These are phyloP conservation scores for Hanseniaspora hatyaiensis DNA, from an alignment of 805 yeast genomes.

Conservation along the genomic window DNA sequence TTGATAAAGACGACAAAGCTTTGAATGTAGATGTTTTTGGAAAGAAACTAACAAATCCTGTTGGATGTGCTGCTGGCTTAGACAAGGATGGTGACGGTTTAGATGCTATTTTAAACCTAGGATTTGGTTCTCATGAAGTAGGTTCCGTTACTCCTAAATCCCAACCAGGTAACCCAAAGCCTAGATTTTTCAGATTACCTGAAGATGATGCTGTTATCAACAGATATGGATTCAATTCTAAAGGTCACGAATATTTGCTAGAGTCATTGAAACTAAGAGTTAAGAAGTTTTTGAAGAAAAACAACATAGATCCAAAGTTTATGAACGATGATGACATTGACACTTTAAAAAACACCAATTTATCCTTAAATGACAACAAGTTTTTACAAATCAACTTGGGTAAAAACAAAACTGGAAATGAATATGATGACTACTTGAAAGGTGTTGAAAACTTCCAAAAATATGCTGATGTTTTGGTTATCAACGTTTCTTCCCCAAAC, in stretches of 20 bases:
- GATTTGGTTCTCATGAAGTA: conserved; percentile 82
- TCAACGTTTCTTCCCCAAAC: conserved; percentile 90
- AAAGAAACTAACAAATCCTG: conserved; percentile 52
- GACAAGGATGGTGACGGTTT: conserved; percentile 90
- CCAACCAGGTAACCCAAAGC: conserved; percentile 90
- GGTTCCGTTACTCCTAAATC: conserved; percentile 89
- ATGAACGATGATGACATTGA: conserved; percentile 20
- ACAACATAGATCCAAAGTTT: conserved; percentile 19
- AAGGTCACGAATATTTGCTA: conserved; percentile 68
- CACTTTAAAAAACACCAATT: conserved; percentile 20
- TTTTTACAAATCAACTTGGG: conserved; percentile 78
- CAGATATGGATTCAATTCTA: conserved; percentile 88
- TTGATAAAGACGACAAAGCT: conserved; percentile 40
- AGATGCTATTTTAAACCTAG: conserved; percentile 63
- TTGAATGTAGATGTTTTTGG: conserved; percentile 58
- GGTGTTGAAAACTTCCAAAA: conserved; percentile 78
- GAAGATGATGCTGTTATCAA: conserved; percentile 84
- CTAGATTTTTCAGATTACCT: conserved; percentile 77
- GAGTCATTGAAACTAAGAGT: conserved; percentile 58
- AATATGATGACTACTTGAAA: conserved; percentile 67
- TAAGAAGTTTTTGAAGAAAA: conserved; percentile 30
- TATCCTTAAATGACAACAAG: conserved; percentile 50
- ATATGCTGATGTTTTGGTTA: conserved; percentile 76
- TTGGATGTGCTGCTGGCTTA: conserved; percentile 92
- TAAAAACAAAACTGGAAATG: conserved; percentile 86